Base-by-base conservation (phyloP, 1,284 basidiomycete species). In the Cutaneotrichosporon cavernicola region DNA sequence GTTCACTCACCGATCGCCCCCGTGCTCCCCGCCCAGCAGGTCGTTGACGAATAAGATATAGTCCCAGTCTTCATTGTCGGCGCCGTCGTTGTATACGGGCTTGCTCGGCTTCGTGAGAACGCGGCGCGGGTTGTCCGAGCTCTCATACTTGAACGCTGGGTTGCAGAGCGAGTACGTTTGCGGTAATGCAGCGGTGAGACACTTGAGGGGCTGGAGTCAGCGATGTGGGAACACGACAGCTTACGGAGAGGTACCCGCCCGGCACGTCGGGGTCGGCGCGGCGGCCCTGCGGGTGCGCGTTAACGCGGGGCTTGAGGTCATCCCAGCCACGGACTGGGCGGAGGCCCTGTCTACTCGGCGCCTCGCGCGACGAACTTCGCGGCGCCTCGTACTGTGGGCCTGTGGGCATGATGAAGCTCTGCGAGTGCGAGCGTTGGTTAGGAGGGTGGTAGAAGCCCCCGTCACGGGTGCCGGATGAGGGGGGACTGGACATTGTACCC, bases 11-110 rank as follows among this genome's bases (percentile, higher is more conserved):
- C 93, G 91, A 83, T 94, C 90, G 59, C 90, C 89, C 64, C 81
- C 78, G 61, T 93, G 90, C 73, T 95, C 93, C 36, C 86, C 89
- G 4, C 94, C 94, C 60, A 97, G 82, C 84, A 91, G 92, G 76
- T 97, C 94, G 76, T 97, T 97, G 74, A 97, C 94, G 78, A 96
- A 97, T 67, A 97, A 85, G 74, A 97, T 97, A 73, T 97, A 97
- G 78, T 97, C 94, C 74, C 92, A 94, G 77, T 97, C 94, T 73
- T 97, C 94, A 71, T 97, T 97, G 81, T 97, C 94, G 71, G 89
- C 94, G 0, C 94, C 94, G 66, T 97, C 92, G 75, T 97, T 97
- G 78, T 94, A 90, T 0, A 86, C 85, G 0, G 92, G 91, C 78
- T 96, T 96, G 83, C 90, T 92, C 46, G 95, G 94, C 81, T 97